These are phyloP conservation scores for Ascoidea tarda DNA, from an alignment of 805 yeast species.

Conservation along the genomic window DNA sequence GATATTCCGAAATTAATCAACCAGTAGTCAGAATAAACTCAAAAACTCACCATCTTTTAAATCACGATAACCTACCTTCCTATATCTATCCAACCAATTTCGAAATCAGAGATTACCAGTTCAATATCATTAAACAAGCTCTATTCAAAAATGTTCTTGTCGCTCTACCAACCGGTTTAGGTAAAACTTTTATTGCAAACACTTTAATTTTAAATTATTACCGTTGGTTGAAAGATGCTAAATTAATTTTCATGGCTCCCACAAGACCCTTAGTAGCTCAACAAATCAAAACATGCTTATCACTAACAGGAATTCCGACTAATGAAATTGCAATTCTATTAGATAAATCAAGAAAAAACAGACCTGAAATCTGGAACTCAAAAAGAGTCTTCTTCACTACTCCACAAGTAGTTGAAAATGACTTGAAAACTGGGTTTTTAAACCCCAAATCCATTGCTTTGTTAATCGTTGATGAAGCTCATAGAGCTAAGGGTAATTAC, in stretches of 20 bases:
- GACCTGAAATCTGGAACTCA: conserved; percentile 65
- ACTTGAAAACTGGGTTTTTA: conserved; percentile 56
- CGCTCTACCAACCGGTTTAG: conserved; percentile 94
- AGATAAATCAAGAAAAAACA: conserved; percentile 38
- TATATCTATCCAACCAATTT: conserved; percentile 79
- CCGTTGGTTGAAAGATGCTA: conserved; percentile 71
- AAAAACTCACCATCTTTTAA: conserved; percentile 34
- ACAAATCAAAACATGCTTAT: conserved; percentile 85
- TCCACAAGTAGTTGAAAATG: conserved; percentile 93
- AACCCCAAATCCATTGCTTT: conserved; percentile 66
- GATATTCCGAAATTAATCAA: conserved; percentile 22
- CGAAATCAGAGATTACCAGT: conserved; percentile 80
- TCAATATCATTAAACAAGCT: conserved; percentile 60
- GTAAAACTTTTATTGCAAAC: conserved; percentile 92
- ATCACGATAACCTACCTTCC: conserved; percentile 22
- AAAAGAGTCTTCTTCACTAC: conserved; percentile 85
- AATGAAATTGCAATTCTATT: conserved; percentile 67
- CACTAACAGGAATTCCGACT: conserved; percentile 72
- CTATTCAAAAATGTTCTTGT: conserved; percentile 64
- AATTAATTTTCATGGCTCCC: conserved; percentile 91
- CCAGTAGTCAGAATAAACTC: conserved; percentile 22
- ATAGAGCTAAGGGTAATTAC: conserved; percentile 80
- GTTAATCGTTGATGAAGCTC: conserved; percentile 90
- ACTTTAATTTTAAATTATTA: conserved; percentile 84
- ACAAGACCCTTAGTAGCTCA: conserved; percentile 94